phyloP scores from a whole-genome alignment of 2,329 filamentous ascomycete species.

The Fusarium beomiforme region DNA sequence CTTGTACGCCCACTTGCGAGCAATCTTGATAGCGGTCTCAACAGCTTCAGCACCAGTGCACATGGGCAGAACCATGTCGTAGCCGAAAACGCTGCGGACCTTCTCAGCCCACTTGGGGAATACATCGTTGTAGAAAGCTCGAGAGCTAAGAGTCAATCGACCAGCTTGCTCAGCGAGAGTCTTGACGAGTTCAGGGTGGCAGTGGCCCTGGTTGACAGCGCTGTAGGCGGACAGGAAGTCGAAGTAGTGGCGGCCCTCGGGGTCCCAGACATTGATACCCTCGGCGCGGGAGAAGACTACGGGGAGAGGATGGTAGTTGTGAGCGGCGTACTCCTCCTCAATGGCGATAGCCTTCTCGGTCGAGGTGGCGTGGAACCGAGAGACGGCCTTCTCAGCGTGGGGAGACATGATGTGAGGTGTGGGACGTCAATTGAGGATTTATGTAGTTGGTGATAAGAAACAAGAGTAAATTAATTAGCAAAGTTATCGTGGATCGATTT shows the following conservation, averaged over 20 bases:
- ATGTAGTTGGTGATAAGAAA: constrained; percentile 7
- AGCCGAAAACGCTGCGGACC: constrained; percentile 34
- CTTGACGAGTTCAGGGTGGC: constrained; percentile 89
- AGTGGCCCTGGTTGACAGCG: constrained; percentile 36
- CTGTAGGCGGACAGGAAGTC: constrained; percentile 95
- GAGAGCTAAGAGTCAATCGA: constrained; percentile 61
- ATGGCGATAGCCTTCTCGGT: constrained; percentile 81
- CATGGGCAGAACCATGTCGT: constrained; percentile 35
- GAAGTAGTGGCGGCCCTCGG: constrained; percentile 93
- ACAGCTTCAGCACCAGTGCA: constrained; percentile 36
- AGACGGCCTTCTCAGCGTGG: constrained; percentile 59
- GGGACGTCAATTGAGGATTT: background rate
- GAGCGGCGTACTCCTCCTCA: constrained; percentile 87
- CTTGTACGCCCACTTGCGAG: constrained; percentile 37
- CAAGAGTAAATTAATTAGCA: background rate
- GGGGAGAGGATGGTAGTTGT: constrained; percentile 98
- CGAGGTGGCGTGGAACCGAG: constrained; percentile 77
- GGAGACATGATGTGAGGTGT: constrained; percentile 60
- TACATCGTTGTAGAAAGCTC: constrained; percentile 36
- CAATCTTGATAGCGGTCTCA: constrained; percentile 35
- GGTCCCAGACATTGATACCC: constrained; percentile 94
- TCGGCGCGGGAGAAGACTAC: constrained; percentile 89
- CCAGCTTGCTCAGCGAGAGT: constrained; percentile 89
- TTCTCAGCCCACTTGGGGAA: constrained; percentile 38
- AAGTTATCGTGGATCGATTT: background rate